These are phyloP conservation scores for Populus hybrid DNA, from an alignment of 441 rosid genomes.

Conservation along the genomic window DNA sequence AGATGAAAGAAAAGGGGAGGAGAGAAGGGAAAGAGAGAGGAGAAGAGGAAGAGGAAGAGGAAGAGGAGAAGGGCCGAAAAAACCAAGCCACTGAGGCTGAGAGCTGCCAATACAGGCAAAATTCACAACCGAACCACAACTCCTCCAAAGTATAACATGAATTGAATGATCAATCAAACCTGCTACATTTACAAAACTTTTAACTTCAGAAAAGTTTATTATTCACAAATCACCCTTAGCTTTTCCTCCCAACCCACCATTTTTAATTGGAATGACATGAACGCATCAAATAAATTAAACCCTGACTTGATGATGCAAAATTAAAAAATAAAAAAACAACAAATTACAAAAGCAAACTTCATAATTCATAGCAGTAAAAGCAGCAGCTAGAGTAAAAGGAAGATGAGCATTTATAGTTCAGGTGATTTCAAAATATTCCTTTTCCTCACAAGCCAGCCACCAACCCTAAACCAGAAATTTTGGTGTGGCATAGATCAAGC, in stretches of 20 bases:
- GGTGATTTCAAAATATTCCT: not conserved
- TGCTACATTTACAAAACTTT: not conserved
- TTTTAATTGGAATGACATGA: not conserved
- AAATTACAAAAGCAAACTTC: not conserved
- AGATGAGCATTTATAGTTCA: too few relatives aligned
- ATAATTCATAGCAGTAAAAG: not conserved
- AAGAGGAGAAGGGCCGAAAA: too few relatives aligned
- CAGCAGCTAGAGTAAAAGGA: not conserved
- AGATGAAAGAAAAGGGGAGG: too few relatives aligned
- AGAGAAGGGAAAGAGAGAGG: too few relatives aligned
- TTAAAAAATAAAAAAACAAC: too few relatives aligned
- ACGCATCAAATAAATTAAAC: not conserved
- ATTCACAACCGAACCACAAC: too few relatives aligned
- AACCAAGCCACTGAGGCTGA: too few relatives aligned
- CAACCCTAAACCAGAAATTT: not conserved
- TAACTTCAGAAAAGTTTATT: not conserved
- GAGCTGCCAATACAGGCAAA: too few relatives aligned
- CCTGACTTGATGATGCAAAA: not conserved
- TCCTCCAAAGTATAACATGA: too few relatives aligned
- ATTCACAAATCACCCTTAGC: not conserved
- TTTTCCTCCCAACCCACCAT: not conserved
- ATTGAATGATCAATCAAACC: too few relatives aligned
- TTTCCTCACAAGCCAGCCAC: not conserved
- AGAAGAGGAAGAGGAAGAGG: too few relatives aligned
- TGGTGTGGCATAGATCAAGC: not conserved